Conservation (phyloP, 1,284 basidiomycete genomes). For the Bothia castanella region DNA sequence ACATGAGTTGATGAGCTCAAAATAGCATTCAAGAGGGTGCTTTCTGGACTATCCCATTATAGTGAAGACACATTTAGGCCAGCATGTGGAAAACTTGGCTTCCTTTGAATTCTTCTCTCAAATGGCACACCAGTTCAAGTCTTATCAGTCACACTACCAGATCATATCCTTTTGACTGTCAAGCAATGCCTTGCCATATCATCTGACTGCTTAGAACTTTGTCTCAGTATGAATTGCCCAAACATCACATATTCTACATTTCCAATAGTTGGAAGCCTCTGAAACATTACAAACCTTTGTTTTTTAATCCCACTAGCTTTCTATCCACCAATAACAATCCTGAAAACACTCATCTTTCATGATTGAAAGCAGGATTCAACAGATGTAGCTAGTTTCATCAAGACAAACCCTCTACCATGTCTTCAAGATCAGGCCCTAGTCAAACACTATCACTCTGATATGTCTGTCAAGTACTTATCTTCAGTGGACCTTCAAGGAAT, state of each 20-base stretch:
- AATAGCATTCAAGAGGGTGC: neutral
- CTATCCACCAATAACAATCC: neutral
- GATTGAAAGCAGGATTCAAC: constrained; percentile 6
- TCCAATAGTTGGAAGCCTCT: neutral
- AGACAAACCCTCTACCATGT: neutral
- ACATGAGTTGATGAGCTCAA: neutral
- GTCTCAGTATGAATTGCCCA: neutral
- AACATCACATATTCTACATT: constrained; percentile 13
- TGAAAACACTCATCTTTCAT: constrained; percentile 4
- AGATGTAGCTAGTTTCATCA: neutral
- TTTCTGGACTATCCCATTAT: constrained; percentile 1
- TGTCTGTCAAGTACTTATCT: constrained; percentile 6
- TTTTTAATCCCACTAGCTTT: neutral
- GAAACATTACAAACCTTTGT: neutral
- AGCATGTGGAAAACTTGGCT: constrained; percentile 3
- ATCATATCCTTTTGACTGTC: neutral
- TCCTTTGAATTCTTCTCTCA: neutral
- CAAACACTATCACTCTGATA: constrained; percentile 4
- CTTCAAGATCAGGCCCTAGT: neutral
- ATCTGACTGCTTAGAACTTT: neutral
- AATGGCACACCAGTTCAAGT: constrained; percentile 1
- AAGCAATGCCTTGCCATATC: neutral
- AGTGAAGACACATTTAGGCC: constrained; percentile 2
- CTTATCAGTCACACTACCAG: constrained; percentile 1
- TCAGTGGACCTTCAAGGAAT: neutral